Evolutionary conservation across 2,329 filamentous ascomycete genomes (phyloP).

Genomic region (Neonectria punicea): DNA sequence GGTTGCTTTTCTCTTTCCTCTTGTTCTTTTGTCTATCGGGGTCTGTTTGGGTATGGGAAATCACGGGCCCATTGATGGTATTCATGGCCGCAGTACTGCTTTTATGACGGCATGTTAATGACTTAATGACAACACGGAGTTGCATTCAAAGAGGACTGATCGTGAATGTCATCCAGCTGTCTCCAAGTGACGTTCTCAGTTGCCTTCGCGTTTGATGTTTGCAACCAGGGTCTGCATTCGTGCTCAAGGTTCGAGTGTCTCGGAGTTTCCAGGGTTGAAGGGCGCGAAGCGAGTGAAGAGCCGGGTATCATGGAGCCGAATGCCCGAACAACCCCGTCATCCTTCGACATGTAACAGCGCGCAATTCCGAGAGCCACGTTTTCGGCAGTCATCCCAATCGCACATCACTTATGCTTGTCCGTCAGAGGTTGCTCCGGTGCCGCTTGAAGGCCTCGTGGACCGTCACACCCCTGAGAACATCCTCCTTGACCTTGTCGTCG

Average conservation of each 20-base stretch:
- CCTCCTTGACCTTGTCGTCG: conserved; percentile 71
- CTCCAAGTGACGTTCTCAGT: neutral
- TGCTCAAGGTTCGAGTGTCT: neutral
- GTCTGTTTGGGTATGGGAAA: conserved; percentile 33
- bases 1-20: conserved; percentile 34
- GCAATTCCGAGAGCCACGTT: conserved; percentile 1
- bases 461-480: conserved; percentile 69
- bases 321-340: neutral
- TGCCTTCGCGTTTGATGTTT: neutral
- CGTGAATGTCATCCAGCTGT: conserved; percentile 23
- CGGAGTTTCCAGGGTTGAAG: neutral
- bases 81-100: conserved; percentile 41
- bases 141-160: conserved; percentile 27
- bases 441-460: conserved; percentile 74
- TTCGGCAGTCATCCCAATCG: neutral
- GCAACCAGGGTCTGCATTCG: neutral
- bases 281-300: neutral
- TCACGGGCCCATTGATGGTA: conserved; percentile 42
- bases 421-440: conserved; percentile 56
- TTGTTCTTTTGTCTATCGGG: conserved; percentile 37
- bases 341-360: neutral
- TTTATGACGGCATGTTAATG: conserved; percentile 53
- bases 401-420: neutral
- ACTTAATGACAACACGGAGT: conserved; percentile 50
- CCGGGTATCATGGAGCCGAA: neutral